A percentile compares a stretch with the other conserved stretches of the same genome.
phyloP scores from a whole-genome alignment of 2,329 filamentous ascomycete species.

The Hyphodiscus sp. region DNA sequence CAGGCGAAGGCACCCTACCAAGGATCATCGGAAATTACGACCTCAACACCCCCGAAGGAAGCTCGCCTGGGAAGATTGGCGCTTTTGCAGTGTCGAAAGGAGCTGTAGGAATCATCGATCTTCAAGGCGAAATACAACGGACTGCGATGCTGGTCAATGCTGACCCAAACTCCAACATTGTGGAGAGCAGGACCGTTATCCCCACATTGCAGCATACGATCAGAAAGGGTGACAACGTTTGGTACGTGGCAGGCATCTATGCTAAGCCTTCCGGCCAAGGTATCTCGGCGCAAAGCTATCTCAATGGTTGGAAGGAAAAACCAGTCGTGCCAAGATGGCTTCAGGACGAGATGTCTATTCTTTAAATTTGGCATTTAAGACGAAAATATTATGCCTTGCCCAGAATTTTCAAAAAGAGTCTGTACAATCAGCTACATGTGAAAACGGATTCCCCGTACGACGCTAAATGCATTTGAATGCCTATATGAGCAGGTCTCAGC shows the following conservation, averaged over 20 bases:
- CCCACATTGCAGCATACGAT: slow-evolving; percentile 62
- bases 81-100: slow-evolving; percentile 51
- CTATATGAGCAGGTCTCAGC: neutral
- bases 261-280: slow-evolving; percentile 55
- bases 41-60: slow-evolving; percentile 45
- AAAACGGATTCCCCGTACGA: neutral
- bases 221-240: slow-evolving; percentile 48
- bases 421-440: neutral
- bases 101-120: slow-evolving; percentile 50
- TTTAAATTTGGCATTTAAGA: neutral
- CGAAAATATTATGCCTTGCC: neutral
- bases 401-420: neutral
- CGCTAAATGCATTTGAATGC: neutral
- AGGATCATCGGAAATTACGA: slow-evolving; percentile 57
- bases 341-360: slow-evolving; percentile 27
- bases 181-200: slow-evolving; percentile 65
- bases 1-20: slow-evolving; percentile 45
- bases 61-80: slow-evolving; percentile 43
- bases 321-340: slow-evolving; percentile 58
- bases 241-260: slow-evolving; percentile 67
- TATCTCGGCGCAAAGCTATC: slow-evolving; percentile 46
- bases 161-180: slow-evolving; percentile 72
- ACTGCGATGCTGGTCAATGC: slow-evolving; percentile 62
- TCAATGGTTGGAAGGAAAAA: slow-evolving; percentile 53
- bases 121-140: slow-evolving; percentile 32